phyloP scores from a whole-genome alignment of 2,329 filamentous ascomycete genomes.

The Hirsutella rhossiliensis region DNA sequence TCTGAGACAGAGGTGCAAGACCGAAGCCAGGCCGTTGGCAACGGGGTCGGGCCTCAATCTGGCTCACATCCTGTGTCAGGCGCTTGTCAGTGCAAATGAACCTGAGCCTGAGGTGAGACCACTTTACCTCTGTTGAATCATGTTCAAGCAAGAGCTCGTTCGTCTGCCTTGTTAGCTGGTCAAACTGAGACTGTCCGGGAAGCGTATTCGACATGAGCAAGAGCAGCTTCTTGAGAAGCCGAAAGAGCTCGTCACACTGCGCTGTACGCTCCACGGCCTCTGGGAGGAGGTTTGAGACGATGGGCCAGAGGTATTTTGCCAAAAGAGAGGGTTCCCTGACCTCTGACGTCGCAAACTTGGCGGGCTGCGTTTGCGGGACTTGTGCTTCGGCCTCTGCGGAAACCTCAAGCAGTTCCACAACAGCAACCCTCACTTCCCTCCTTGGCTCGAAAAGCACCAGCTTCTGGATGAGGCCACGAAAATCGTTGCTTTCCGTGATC shows the following conservation, averaged over 20 bases:
- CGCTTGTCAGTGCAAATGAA: background rate
- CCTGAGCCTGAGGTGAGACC: background rate
- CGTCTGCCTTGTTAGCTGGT: slow-evolving; percentile 14
- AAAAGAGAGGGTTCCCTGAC: slow-evolving; percentile 4
- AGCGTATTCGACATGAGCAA: slow-evolving; percentile 15
- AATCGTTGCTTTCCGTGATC: slow-evolving; percentile 9
- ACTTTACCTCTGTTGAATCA: slow-evolving; percentile 26
- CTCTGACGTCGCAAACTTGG: background rate
- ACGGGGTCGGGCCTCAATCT: slow-evolving; percentile 14
- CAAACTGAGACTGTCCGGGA: slow-evolving; percentile 17
- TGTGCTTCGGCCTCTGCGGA: slow-evolving; percentile 7
- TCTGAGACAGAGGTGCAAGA: slow-evolving; percentile 17
- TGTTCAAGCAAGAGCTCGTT: slow-evolving; percentile 25
- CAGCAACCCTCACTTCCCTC: slow-evolving; percentile 15
- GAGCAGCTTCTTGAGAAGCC: slow-evolving; percentile 27
- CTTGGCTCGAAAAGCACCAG: slow-evolving; percentile 17
- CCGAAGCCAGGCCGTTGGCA: slow-evolving; percentile 15
- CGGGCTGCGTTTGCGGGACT: background rate
- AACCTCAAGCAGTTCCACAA: slow-evolving; percentile 21
- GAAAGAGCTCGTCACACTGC: slow-evolving; percentile 34
- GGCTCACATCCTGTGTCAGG: slow-evolving; percentile 12
- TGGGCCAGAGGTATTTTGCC: slow-evolving; percentile 16
- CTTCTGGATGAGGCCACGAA: slow-evolving; percentile 10
- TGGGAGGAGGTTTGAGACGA: slow-evolving; percentile 21
- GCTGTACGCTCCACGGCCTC: slow-evolving; percentile 15